Percentiles rank a stretch among this genome's conserved stretches.
Conservation (phyloP, 1,139 yeast species). For the Candida glucosophila region DNA sequence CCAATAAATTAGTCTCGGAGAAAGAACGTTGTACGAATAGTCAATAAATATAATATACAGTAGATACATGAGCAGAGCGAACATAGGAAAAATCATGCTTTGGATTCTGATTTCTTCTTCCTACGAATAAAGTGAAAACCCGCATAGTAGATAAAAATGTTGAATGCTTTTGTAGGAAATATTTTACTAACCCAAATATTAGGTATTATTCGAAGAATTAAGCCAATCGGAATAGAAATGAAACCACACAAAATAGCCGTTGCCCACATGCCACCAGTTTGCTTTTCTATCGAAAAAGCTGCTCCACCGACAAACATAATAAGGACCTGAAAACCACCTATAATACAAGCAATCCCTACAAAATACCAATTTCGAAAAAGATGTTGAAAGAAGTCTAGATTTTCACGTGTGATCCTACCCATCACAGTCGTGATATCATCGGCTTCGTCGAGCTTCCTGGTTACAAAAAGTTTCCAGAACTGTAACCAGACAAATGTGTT, state of each 20-base stretch:
- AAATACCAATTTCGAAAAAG: slow-evolving; percentile 78
- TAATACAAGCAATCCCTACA: slow-evolving; percentile 57
- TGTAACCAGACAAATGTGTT: slow-evolving; percentile 98
- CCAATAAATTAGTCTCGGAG: slow-evolving; percentile 9
- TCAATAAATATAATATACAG: neutral
- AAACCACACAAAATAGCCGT: slow-evolving; percentile 81
- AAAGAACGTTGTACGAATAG: neutral
- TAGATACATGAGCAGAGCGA: neutral
- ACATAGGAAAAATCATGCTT: slow-evolving; percentile 6
- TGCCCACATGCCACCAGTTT: slow-evolving; percentile 84
- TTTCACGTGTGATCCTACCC: slow-evolving; percentile 49
- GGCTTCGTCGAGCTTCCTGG: slow-evolving; percentile 87
- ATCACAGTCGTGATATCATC: slow-evolving; percentile 52
- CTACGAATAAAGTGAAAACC: slow-evolving; percentile 38
- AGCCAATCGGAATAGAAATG: slow-evolving; percentile 74
- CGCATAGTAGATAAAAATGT: slow-evolving; percentile 33
- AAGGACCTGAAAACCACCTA: slow-evolving; percentile 75
- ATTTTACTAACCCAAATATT: slow-evolving; percentile 63
- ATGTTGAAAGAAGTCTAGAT: slow-evolving; percentile 77
- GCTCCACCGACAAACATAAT: slow-evolving; percentile 98
- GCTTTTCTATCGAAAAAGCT: slow-evolving; percentile 75
- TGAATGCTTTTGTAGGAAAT: slow-evolving; percentile 61
- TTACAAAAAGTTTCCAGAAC: slow-evolving; percentile 84
- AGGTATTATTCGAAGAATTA: slow-evolving; percentile 69
- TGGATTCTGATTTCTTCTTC: too few relatives aligned